Conservation (phyloP, 306 rosid genomes). For the Sicyos baderoa region DNA sequence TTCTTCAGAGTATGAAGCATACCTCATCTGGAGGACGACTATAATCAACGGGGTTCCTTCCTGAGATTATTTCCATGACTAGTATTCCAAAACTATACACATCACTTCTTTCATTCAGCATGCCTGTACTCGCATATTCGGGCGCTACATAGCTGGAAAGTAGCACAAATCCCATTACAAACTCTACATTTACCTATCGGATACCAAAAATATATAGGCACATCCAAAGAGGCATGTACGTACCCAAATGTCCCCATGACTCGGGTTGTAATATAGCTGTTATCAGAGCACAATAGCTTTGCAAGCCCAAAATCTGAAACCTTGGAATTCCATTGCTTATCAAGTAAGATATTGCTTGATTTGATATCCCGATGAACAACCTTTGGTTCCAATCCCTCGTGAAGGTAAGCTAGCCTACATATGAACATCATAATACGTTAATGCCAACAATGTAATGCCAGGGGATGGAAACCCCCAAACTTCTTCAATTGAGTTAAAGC, state of each 20-base stretch:
- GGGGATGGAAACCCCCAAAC: background rate
- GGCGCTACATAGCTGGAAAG: slow-evolving; percentile 81
- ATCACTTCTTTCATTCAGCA: slow-evolving; percentile 58
- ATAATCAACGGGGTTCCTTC: slow-evolving; percentile 87
- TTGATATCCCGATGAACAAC: slow-evolving; percentile 89
- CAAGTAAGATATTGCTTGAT: slow-evolving; percentile 79
- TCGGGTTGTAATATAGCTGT: slow-evolving; percentile 74
- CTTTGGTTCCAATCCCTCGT: slow-evolving; percentile 87
- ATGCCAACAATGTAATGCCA: background rate
- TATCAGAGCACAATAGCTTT: slow-evolving; percentile 71
- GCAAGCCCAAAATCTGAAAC: slow-evolving; percentile 95
- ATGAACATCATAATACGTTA: slow-evolving; percentile 14
- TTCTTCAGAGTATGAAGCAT: slow-evolving; percentile 18
- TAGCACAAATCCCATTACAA: slow-evolving; percentile 8
- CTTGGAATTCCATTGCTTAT: slow-evolving; percentile 81
- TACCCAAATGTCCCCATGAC: slow-evolving; percentile 97
- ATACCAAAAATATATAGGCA: background rate
- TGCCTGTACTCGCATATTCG: slow-evolving; percentile 80
- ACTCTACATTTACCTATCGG: background rate
- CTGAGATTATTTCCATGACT: slow-evolving; percentile 77
- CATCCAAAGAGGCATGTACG: slow-evolving; percentile 12
- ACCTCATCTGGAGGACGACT: slow-evolving; percentile 76
- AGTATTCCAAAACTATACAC: slow-evolving; percentile 49
- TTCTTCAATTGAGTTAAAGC: background rate
- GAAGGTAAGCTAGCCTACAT: slow-evolving; percentile 66